These are phyloP conservation scores for Penicillium sp. DNA, from an alignment of 2,329 filamentous ascomycete species.

Conservation along the genomic window DNA sequence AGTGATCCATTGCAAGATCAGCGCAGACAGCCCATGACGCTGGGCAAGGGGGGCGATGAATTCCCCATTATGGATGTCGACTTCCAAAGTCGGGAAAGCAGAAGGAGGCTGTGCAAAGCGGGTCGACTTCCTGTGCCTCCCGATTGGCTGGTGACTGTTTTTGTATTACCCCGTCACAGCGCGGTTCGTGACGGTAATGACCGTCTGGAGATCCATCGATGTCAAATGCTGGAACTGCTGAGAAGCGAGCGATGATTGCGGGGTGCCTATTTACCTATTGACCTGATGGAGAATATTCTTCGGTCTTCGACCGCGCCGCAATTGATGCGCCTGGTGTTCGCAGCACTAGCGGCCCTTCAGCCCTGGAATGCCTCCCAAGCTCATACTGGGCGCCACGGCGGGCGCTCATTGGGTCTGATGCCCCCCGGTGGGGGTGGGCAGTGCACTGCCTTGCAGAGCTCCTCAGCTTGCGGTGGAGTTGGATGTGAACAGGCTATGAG, in stretches of 20 bases:
- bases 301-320: too few relatives aligned
- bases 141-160: slow-evolving; percentile 21
- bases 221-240: too few relatives aligned
- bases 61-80: slow-evolving; percentile 16
- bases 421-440: slow-evolving; percentile 23
- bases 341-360: neutral
- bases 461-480: slow-evolving; percentile 22
- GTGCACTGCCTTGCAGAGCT: slow-evolving; percentile 25
- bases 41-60: slow-evolving; percentile 11
- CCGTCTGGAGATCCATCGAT: too few relatives aligned
- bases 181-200: neutral
- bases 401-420: too few relatives aligned
- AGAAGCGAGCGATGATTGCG: too few relatives aligned
- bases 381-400: too few relatives aligned
- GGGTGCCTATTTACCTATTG: too few relatives aligned
- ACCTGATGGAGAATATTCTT: too few relatives aligned
- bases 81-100: slow-evolving; percentile 16
- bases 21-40: slow-evolving; percentile 16
- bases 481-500: too few relatives aligned
- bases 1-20: slow-evolving; percentile 13
- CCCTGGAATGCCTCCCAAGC: too few relatives aligned
- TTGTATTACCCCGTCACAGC: slow-evolving; percentile 12
- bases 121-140: slow-evolving; percentile 17
- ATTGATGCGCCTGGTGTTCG: too few relatives aligned
- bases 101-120: slow-evolving; percentile 25